These are phyloP conservation scores for Colletotrichum tamarilloi DNA, from an alignment of 2,329 filamentous ascomycete genomes.

Conservation along the genomic window DNA sequence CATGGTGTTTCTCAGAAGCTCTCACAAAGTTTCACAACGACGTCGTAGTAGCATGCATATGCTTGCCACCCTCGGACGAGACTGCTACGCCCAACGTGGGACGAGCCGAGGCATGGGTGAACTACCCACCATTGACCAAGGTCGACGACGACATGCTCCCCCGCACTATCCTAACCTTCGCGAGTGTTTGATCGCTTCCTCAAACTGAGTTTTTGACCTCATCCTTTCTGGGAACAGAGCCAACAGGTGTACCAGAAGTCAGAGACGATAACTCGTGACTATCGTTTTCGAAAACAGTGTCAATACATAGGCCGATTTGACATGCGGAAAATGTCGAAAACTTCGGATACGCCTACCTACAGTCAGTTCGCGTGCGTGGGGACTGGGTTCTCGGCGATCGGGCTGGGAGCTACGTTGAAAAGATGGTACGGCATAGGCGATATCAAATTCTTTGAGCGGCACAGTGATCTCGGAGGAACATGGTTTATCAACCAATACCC, in stretches of 20 bases:
- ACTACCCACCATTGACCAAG: background rate
- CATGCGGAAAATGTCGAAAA: background rate
- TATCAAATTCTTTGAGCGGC: slow-evolving; percentile 69
- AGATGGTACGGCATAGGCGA: slow-evolving; percentile 68
- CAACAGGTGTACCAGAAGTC: background rate
- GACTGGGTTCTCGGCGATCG: slow-evolving; percentile 71
- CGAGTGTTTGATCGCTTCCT: background rate
- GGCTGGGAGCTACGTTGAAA: slow-evolving; percentile 68
- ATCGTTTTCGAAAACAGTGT: background rate
- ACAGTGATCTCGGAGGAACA: slow-evolving; percentile 69
- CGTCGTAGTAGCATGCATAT: background rate
- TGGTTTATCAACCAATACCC: slow-evolving; percentile 74
- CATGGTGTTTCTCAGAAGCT: background rate
- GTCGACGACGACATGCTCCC: background rate
- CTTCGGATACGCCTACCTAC: slow-evolving; percentile 38
- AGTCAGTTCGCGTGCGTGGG: slow-evolving; percentile 62
- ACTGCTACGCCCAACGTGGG: background rate
- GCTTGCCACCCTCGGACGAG: background rate
- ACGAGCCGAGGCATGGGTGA: background rate
- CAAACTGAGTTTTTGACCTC: background rate
- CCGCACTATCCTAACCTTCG: background rate
- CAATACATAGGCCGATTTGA: background rate
- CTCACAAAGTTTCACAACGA: background rate
- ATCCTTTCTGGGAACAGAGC: background rate
- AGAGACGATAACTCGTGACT: no score